Conservation (phyloP, 108 stramenopile species). For the Discostella stelligeroides region DNA sequence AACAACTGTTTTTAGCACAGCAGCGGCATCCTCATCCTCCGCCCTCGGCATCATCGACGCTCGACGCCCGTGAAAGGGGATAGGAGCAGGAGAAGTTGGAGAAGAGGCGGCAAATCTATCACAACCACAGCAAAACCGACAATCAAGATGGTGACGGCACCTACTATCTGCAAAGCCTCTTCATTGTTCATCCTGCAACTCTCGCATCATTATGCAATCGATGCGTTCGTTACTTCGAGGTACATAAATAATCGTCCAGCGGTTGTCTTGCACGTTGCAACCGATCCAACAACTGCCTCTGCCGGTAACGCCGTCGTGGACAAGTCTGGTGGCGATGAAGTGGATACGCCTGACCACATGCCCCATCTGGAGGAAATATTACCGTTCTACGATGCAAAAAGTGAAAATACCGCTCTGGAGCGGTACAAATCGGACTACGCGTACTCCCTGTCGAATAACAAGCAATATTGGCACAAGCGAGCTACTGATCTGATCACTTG, state of each 20-base stretch:
- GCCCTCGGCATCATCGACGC: too few relatives aligned
- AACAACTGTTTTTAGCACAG: too few relatives aligned
- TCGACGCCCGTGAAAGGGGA: too few relatives aligned
- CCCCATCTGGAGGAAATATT: conserved; percentile 40
- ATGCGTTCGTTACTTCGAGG: conserved; percentile 20
- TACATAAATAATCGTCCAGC: too few relatives aligned
- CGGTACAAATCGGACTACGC: conserved; percentile 45
- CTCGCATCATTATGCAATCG: conserved; percentile 15
- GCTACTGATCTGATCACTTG: conserved; percentile 46
- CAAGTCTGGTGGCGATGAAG: conserved; percentile 9
- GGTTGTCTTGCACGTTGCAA: conserved; percentile 2
- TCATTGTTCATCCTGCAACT: conserved; percentile 3
- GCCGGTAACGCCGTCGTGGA: background rate
- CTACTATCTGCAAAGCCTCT: conserved; percentile 1
- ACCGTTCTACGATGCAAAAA: conserved; percentile 30
- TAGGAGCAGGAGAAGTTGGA: too few relatives aligned
- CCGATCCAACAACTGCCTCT: background rate
- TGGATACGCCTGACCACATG: conserved; percentile 43
- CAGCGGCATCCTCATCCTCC: too few relatives aligned
- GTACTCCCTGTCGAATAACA: conserved; percentile 25
- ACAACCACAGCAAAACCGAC: background rate
- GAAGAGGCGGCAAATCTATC: background rate
- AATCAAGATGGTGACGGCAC: background rate
- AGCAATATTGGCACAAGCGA: conserved; percentile 42
- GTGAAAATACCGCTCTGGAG: conserved; percentile 26